Evolutionary conservation across 1,139 yeast species (phyloP).

Genomic region (Candida labiduridarum): DNA sequence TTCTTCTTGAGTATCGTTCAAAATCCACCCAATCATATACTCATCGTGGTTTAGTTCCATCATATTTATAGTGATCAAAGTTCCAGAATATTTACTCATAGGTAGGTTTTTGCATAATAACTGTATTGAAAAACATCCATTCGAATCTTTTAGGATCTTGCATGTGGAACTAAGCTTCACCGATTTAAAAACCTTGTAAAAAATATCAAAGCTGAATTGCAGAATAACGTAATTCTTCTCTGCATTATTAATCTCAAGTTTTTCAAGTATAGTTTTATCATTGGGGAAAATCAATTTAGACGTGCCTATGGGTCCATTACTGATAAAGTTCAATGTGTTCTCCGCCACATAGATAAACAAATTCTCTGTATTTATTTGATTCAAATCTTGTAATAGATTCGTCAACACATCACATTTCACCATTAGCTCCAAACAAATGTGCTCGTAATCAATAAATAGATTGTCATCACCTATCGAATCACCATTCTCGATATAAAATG

Average conservation of each 20-base stretch:
- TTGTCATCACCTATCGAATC: slow-evolving; percentile 30
- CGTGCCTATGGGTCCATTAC: slow-evolving; percentile 68
- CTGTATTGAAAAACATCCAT: slow-evolving; percentile 55
- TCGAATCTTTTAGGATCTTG: slow-evolving; percentile 58
- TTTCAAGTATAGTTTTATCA: slow-evolving; percentile 63
- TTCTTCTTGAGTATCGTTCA: slow-evolving; percentile 16
- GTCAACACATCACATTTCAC: slow-evolving; percentile 66
- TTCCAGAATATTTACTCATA: slow-evolving; percentile 52
- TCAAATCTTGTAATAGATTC: slow-evolving; percentile 67
- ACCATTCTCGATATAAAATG: slow-evolving; percentile 47
- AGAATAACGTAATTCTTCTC: slow-evolving; percentile 25
- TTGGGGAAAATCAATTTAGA: slow-evolving; percentile 71
- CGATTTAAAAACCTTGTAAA: slow-evolving; percentile 55
- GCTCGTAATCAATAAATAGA: slow-evolving; percentile 47
- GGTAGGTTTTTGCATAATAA: slow-evolving; percentile 39
- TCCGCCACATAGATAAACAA: slow-evolving; percentile 44
- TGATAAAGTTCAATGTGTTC: slow-evolving; percentile 53
- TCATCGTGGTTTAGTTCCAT: slow-evolving; percentile 39
- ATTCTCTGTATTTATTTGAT: slow-evolving; percentile 62
- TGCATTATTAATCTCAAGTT: slow-evolving; percentile 25
- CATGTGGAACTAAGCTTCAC: slow-evolving; percentile 61
- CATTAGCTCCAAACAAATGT: slow-evolving; percentile 63
- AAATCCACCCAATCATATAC: slow-evolving; percentile 14
- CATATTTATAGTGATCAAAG: slow-evolving; percentile 63
- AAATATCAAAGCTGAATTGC: slow-evolving; percentile 54